Base-by-base conservation (phyloP, 2,329 filamentous ascomycete species). In the Coniochaeta sp. region DNA sequence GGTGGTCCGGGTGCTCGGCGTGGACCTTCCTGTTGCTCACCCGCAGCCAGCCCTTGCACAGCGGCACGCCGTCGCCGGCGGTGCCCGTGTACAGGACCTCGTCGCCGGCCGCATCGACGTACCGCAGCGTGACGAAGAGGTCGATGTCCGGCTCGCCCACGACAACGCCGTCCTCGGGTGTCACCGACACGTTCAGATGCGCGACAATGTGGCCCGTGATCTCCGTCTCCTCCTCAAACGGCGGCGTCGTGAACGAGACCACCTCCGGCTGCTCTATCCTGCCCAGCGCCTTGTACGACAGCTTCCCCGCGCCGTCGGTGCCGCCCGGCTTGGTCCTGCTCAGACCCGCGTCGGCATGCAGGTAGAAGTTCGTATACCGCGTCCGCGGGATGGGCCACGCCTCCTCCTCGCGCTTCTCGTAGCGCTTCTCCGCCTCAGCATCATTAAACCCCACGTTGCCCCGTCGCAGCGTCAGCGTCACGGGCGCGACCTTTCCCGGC, bases 351-450 rank as follows among this genome's bases (percentile, higher is more conserved):
- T 80, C 73, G 0, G 81, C 74, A 0, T 80, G 82, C 16, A 90
- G 78, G 67, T 82, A 84, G 69, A 79, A 89, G 9, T 79, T 81
- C 0, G 79, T 86, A 67, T 89, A 90, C 60, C 81, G 68, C 1
- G 88, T 90, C 30, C 85, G 73, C 1, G 85, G 78, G 57, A 90
- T 84, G 0, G 88, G 88, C 88, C 88, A 91, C 57, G 84, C 83
- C 4, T 69, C 74, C 68, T 89, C 88, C 1, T 75, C 75, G 1
- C 88, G 76, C 24, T 82, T 76, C 1, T 73, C 63, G 65, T 81
- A 90, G 0, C 68, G 68, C 65, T 79, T 81, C 66, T 90, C 87
- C 1, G 76, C 80, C 62, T 80, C 76, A 0, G 88, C 77, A 59
- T 90, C 75, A 68, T 90, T 87, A 76, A 83, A 85, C 0, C 87